Base-by-base conservation (phyloP, 208 protist genomes). In the Wallacemonas sp. region DNA sequence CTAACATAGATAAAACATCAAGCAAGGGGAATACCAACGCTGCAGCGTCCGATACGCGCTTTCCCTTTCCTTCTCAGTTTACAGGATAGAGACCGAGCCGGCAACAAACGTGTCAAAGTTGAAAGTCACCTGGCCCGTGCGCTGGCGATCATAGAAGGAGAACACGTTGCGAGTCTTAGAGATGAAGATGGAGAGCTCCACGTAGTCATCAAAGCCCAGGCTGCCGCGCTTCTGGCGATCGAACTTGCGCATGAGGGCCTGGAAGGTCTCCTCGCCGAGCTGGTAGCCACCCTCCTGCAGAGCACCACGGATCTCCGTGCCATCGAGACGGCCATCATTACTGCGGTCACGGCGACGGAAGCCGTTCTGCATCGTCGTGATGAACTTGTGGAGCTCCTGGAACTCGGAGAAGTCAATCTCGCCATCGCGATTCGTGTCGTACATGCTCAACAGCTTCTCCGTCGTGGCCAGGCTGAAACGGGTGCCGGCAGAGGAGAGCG, bases 131-230 rank as follows among this genome's bases (percentile, higher is more conserved):
- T 82, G 81, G 2, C 82, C 84, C 10, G 70, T 85, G 49, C 77
- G 79, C 61, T 91, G 64, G 25, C 82, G 76, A 54, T 92, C 81
- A 63, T 94, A 84, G 68, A 94, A 89, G 26, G 63, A 45, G 45
- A 91, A 95, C 22, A 81, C 77, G 64, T 92, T 81, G 31, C 85
- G 76, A 25, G 73, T 70, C 67, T 86, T 92, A 22, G 78, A 82
- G 1, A 95, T 65, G 54, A 93, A 93, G 54, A 95, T 86, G 57
- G 90, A 95, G 22, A 93, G 74, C 61, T 95, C 84, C 38, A 95
- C 83, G 72, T 95, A 95, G 62, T 95, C 90, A 62, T 95, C 90
- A 48, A 95, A 92, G 61, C 76, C 84, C 38, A 95, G 78, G 46
- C 72, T 78, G 64, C 86, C 90, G 25, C 74, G 70, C 44, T 76